Conservation (phyloP, 208 protist species). For the Blastocrithidia nonstop region DNA sequence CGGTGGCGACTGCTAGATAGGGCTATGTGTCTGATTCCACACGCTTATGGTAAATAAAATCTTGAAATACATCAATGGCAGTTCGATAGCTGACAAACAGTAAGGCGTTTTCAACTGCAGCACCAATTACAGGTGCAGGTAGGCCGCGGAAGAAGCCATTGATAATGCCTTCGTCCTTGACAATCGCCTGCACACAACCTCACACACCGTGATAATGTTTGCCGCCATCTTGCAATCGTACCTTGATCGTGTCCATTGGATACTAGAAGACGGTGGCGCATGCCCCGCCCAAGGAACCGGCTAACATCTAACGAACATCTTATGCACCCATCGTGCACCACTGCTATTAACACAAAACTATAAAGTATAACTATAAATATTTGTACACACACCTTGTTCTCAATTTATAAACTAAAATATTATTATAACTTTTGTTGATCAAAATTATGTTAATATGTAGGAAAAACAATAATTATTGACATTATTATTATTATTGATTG, state of each 20-base stretch:
- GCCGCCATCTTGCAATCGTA: slow-evolving; percentile 77
- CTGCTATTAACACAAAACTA: background rate
- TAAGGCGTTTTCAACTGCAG: slow-evolving; percentile 67
- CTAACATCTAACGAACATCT: slow-evolving; percentile 48
- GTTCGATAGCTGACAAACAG: slow-evolving; percentile 65
- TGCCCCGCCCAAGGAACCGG: slow-evolving; percentile 64
- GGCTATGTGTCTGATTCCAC: slow-evolving; percentile 46
- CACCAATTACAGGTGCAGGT: slow-evolving; percentile 68
- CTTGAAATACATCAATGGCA: slow-evolving; percentile 30
- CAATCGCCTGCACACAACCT: slow-evolving; percentile 52
- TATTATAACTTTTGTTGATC: too few species aligned
- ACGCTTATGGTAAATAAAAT: slow-evolving; percentile 23
- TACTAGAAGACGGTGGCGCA: slow-evolving; percentile 74
- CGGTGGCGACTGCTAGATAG: slow-evolving; percentile 32
- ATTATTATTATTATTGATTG: too few species aligned
- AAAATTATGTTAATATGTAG: too few species aligned
- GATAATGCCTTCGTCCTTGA: slow-evolving; percentile 59
- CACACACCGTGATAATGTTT: slow-evolving; percentile 39
- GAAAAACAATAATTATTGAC: too few species aligned
- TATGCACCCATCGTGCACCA: slow-evolving; percentile 22
- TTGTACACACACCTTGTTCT: too few species aligned
- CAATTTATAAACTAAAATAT: too few species aligned
- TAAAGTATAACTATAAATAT: too few species aligned
- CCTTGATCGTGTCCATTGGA: slow-evolving; percentile 88
- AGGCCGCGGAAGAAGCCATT: slow-evolving; percentile 84